Base-by-base conservation (phyloP, 2,329 filamentous ascomycete species). In the Penicillium frequentans region DNA sequence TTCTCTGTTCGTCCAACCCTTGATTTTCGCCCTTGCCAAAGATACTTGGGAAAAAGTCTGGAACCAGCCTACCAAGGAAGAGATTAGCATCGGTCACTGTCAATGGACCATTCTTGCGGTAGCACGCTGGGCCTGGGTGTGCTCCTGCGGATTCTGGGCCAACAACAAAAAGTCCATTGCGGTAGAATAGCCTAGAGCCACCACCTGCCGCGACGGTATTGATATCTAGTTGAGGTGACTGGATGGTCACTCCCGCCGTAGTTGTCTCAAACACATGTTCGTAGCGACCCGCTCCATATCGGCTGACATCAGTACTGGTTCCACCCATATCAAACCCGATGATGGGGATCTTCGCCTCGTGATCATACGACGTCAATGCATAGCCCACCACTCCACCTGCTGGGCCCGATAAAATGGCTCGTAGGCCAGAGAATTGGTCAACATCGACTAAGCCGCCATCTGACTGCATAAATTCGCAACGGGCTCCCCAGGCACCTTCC, bases 301-400 rank as follows among this genome's bases (percentile, higher is more conserved):
- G 82, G 48, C 90, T 93, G 11, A 96, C 91, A 73, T 96, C 92
- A 1, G 92, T 96, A 60, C 88, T 91, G 0, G 92, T 96, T 16
- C 91, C 91, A 44, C 90, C 90, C 92, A 96, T 96, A 68, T 96
- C 92, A 68, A 96, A 96, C 0, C 92, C 92, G 67, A 96, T 96
- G 7, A 96, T 89, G 0, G 91, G 91, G 2, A 85, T 90, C 67
- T 86, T 89, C 0, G 89, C 93, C 56, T 88, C 79, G 0, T 87
- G 82, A 64, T 96, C 92, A 69, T 93, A 96, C 1, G 89, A 93
- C 0, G 92, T 96, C 24, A 92, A 84, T 16, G 92, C 91, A 72
- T 96, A 96, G 7, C 92, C 92, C 0, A 96, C 92, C 0, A 96
- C 93, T 42, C 93, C 93, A 31, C 92, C 93, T n/a, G 93, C 93